phyloP scores from a whole-genome alignment of 768 basidiomycete genomes.

The Boletus coccyginus region DNA sequence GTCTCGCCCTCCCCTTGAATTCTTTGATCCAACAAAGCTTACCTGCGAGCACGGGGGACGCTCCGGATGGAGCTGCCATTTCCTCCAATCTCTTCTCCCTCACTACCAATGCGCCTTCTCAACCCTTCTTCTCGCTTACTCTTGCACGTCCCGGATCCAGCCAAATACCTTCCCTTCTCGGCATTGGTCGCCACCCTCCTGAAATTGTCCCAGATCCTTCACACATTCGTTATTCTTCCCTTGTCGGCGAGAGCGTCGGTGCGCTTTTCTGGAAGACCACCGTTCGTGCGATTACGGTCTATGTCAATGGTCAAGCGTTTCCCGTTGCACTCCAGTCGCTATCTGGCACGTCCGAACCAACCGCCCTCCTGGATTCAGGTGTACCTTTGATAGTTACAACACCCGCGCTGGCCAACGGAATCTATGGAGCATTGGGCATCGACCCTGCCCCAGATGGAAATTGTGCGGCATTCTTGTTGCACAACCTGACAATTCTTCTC shows the following conservation, averaged over 20 bases:
- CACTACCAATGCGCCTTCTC: conserved; percentile 50
- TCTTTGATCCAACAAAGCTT: conserved; percentile 59
- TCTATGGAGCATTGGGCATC: conserved; percentile 74
- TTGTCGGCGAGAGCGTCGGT: conserved; percentile 42
- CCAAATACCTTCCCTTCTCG: conserved; percentile 55
- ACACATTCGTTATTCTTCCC: conserved; percentile 45
- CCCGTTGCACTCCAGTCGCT: conserved; percentile 42
- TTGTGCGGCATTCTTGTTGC: conserved; percentile 44
- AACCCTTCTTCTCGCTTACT: conserved; percentile 64
- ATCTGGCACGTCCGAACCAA: conserved; percentile 45
- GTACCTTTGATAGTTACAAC: conserved; percentile 66
- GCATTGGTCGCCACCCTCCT: conserved; percentile 66
- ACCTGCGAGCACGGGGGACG: conserved; percentile 45
- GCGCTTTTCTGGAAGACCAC: conserved; percentile 61
- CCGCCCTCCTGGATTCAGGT: conserved; percentile 73
- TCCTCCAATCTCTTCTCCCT: conserved; percentile 72
- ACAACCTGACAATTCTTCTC: conserved; percentile 1
- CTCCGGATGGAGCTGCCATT: conserved; percentile 63
- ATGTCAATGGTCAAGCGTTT: conserved; percentile 42
- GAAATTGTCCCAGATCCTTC: conserved; percentile 51
- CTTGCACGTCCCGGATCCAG: conserved; percentile 66
- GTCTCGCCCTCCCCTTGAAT: conserved; percentile 71
- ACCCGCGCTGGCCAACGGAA: conserved; percentile 60
- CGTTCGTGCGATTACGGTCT: conserved; percentile 59
- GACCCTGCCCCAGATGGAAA: conserved; percentile 56